Evolutionary conservation across 192 early-diverging fungal species (phyloP).

Genomic region (Coemansia biformis): DNA sequence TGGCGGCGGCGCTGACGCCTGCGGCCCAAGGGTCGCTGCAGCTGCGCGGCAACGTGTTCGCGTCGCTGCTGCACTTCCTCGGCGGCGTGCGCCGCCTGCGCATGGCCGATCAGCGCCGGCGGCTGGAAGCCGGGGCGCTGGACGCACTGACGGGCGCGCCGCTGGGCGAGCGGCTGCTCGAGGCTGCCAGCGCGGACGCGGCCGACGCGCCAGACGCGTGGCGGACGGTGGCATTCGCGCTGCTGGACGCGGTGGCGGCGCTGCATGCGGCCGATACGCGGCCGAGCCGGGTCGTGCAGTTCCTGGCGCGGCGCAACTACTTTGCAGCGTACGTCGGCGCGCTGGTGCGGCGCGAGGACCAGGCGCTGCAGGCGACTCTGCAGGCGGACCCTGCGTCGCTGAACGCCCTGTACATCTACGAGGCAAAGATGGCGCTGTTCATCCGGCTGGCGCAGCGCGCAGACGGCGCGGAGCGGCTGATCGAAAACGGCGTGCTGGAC

Average conservation of each 20-base stretch:
- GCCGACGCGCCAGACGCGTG: conserved; percentile 73
- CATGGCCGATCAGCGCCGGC: conserved; percentile 10
- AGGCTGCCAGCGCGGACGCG: conserved; percentile 74
- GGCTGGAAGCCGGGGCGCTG: conserved; percentile 51
- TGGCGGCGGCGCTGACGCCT: conserved; percentile 41
- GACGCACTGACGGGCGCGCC: conserved; percentile 33
- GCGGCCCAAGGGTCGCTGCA: conserved; percentile 50
- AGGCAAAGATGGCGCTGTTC: conserved; percentile 77
- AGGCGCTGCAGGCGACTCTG: conserved; percentile 48
- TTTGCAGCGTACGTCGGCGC: conserved; percentile 52
- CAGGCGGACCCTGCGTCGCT: conserved; percentile 55
- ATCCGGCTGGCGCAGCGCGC: conserved; percentile 66
- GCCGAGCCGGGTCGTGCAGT: conserved; percentile 45
- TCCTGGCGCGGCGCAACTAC: conserved; percentile 53
- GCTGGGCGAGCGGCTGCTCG: conserved; percentile 67
- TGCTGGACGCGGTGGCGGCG: conserved; percentile 64
- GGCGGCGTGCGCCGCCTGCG: conserved; percentile 41
- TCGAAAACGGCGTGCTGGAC: conserved; percentile 77
- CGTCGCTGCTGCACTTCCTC: conserved; percentile 67
- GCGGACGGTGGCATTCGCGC: conserved; percentile 78
- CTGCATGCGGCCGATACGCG: conserved; percentile 46
- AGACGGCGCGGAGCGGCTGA: conserved; percentile 71
- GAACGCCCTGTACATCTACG: conserved; percentile 65
- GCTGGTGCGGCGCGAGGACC: conserved; percentile 59
- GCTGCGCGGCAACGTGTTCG: conserved; percentile 74